These are phyloP conservation scores for Helianthus annuus DNA, from an alignment of 129 eudicot genomes.

Conservation along the genomic window DNA sequence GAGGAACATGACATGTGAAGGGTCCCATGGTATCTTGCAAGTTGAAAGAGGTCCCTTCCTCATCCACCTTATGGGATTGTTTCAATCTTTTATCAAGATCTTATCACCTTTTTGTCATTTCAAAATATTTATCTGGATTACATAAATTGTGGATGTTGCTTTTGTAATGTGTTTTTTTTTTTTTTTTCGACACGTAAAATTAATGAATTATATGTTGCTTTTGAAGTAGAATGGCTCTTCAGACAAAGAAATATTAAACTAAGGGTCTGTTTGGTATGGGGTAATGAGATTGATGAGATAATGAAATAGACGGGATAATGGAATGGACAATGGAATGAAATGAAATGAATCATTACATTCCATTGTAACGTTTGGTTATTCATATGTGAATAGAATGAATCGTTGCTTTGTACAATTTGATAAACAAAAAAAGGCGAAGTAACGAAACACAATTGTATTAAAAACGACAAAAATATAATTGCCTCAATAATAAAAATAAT, in stretches of 20 bases:
- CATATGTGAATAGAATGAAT: no score
- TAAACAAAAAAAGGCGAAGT: no score
- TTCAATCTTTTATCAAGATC: slow-evolving; percentile 30
- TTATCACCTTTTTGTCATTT: slow-evolving; percentile 23
- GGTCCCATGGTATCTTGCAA: slow-evolving; percentile 34
- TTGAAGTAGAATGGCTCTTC: neutral
- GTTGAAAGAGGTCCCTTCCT: slow-evolving; percentile 32
- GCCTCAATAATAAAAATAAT: no score
- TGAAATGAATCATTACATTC: no score
- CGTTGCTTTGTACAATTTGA: no score
- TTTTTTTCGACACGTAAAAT: neutral
- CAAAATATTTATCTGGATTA: slow-evolving; percentile 8
- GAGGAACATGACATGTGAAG: slow-evolving; percentile 29
- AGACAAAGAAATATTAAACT: neutral
- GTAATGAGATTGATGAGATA: no score
- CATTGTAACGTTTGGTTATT: no score
- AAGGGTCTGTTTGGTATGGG: no score
- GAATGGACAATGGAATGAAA: no score
- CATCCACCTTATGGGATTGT: slow-evolving; percentile 31
- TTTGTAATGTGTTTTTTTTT: neutral
- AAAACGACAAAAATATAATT: no score
- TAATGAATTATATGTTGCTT: neutral
- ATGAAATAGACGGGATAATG: no score
- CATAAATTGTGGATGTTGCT: neutral
- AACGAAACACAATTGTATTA: no score